A percentile compares a stretch with the other conserved stretches of the same genome.
phyloP scores from a whole-genome alignment of 2,329 filamentous ascomycete species.

The Colletotrichum costaricense region DNA sequence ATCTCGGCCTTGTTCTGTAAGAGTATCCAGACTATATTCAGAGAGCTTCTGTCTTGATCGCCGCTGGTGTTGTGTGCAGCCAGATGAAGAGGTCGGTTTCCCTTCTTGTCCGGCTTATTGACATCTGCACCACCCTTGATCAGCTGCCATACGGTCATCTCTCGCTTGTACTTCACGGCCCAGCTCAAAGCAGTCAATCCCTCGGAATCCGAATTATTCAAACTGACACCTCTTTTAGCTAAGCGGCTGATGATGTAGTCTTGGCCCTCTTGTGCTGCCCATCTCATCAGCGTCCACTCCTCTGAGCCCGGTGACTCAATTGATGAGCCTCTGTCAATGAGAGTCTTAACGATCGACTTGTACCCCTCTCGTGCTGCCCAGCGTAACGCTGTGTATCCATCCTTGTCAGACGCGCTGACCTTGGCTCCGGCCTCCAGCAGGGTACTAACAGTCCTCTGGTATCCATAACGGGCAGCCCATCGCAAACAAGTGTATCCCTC shows the following conservation, averaged over 20 bases:
- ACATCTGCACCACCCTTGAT: slow-evolving; percentile 14
- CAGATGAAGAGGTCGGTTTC: neutral
- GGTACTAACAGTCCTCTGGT: neutral
- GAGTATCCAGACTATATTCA: slow-evolving; percentile 10
- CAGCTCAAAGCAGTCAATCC: slow-evolving; percentile 11
- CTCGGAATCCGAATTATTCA: neutral
- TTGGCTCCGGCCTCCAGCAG: neutral
- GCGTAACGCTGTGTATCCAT: slow-evolving; percentile 10
- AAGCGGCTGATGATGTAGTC: slow-evolving; percentile 14
- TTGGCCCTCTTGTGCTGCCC: slow-evolving; percentile 21
- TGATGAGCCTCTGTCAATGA: neutral
- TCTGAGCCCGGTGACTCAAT: neutral
- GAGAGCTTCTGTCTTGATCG: neutral
- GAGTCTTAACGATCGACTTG: neutral
- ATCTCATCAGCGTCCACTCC: slow-evolving; percentile 6
- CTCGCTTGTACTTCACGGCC: slow-evolving; percentile 7
- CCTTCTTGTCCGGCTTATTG: slow-evolving; percentile 8
- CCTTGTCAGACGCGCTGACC: neutral
- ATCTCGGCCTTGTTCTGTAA: neutral
- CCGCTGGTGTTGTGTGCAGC: neutral
- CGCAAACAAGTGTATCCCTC: slow-evolving; percentile 11
- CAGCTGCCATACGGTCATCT: slow-evolving; percentile 1
- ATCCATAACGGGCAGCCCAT: slow-evolving; percentile 8
- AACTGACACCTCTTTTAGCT: neutral
- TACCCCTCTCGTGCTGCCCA: slow-evolving; percentile 19